Evolutionary conservation across 495 filamentous ascomycete species (phyloP), one percentile per base, ranked within the genome.

Genomic region (Barbatosphaeria neglecta): DNA sequence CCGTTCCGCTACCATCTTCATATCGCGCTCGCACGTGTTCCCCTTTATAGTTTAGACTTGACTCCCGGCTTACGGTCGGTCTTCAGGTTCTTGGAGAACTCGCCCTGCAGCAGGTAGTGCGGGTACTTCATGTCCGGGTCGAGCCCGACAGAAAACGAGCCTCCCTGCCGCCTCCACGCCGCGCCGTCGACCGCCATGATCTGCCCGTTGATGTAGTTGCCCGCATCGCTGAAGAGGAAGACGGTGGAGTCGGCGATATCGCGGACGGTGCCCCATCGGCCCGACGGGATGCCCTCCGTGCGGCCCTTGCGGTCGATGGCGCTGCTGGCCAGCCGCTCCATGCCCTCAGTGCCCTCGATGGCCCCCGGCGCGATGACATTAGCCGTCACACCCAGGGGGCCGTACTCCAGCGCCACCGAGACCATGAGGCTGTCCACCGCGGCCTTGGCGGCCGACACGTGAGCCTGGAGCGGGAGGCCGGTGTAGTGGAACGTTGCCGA

Each of bases 221-320:
- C 90, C 0, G 84, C 80, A 41, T 90, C 83, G 20, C 80, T 81
- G 51, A 95, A 88, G 19, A 95, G 62, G 52, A 78, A 97, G 0
- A 97, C 80, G 0, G 90, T 95, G 15, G 90, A 86, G 67, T 98
- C 89, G 0, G 90, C 84, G 56, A 98, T 90, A 54, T 98, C 90
- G 47, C 80, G 80, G 8, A 94, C 77, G 1, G 73, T 78, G n/a
- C 90, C 92, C 50, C 75, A 75, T 41, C 87, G 70, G 11, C 87
- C 86, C 0, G 83, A 60, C 0, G 92, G 92, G 18, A 85, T 38
- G 13, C 46, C 53, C 16, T 57, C 56, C 8, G 50, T 58, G 33
- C 41, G 40, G 35, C 59, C 50, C 28, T 61, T 64, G 8, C 48
- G 42, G 18, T 66, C 52, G 5, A 57, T 50, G n/a, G 64, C 51